Base-by-base conservation (phyloP, 495 filamentous ascomycete species). In the Durotheca rogersii region DNA sequence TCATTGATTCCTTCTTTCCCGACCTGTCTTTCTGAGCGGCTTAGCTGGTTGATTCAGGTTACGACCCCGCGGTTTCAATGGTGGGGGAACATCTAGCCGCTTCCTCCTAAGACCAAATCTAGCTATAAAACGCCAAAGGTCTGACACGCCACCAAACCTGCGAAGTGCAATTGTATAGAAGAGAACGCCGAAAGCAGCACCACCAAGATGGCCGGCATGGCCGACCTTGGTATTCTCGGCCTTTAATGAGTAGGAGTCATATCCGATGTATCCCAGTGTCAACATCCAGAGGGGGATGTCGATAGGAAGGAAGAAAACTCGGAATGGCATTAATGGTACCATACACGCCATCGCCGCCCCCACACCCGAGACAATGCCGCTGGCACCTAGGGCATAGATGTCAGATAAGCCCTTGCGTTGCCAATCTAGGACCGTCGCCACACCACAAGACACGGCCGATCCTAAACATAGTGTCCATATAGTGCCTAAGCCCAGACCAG, bases 301-400 rank as follows among this genome's bases (percentile, higher is more conserved):
- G 5, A 51, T 12, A 1, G 47, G 47, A 16, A 51, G 33, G 27
- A 51, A 36, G 17, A 43, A 15, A 6, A 51, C 11, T 16, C 21
- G 14, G 9, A 51, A 19, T 1, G 25, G 27, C 17, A 34, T 6
- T 12, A 19, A 19, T 18, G 47, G 47, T 30, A 32, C 7, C 14
- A 30, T 43, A 29, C 32, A 31, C 10, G 47, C 39, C 37, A 29
- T 21, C 27, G 47, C 47, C 16, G 37, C 29, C 15, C 31, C 18
- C 25, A 51, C n/a, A 18, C 47, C 47, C 39, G 40, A 30, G 27
- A 51, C 29, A 37, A 51, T 37, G 7, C 47, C 47, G 27, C 47
- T 51, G 2, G 47, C 47, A 7, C 47, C 47, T 1, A 51, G 47
- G 37, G 34, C 37, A 12, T 36, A 7, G 16, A 42, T 9, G 27